Base-by-base conservation (phyloP, 2,329 filamentous ascomycete genomes). In the Cladosporium velox region DNA sequence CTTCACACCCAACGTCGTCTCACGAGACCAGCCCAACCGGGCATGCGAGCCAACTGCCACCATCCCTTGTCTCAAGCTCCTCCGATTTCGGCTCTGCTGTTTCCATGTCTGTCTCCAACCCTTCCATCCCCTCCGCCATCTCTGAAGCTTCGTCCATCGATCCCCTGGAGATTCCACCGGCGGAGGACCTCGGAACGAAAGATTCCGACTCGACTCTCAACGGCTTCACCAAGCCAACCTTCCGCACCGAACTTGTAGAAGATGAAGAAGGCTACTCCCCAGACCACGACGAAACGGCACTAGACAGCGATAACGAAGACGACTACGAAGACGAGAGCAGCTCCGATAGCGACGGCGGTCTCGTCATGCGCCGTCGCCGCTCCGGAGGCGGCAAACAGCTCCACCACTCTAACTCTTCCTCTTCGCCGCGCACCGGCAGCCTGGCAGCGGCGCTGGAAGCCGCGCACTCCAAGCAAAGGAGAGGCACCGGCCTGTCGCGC, bases 91-190 rank as follows among this genome's bases (percentile, higher is more conserved):
- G 78, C 14, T 80, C 80, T 3, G 76, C 74, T 44, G 81, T 83
- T 67, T 83, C 82, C 28, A 81, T 82, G 70, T 82, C 81, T 5
- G 80, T 81, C 10, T 84, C 82, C 11, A 81, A 83, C 65, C 82
- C 82, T 12, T 84, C 82, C 0, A 83, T 84, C 28, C 82, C 82
- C 1, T 84, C 82, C 10, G 78, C 82, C 18, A 78, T 79, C n/a
- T 84, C 82, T 1, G 80, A 80, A 44, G 77, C 77, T 44, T 83
- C 82, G 0, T 83, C 81, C 10, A 66, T 80, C 21, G 78, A 77
- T 21, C 76, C 77, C 4, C 59, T 65, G 7, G 72, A 73, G 24
- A 66, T 67, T 11, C 62, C 66, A 35, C 62, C 70, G 14, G 59
- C 69, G 21, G 70, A 72, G n/a, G 67, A 67, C 15, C 71, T 72